A percentile compares a stretch with the other conserved stretches of the same genome.
Conservation (phyloP, 148 eudicot species). For the Arctostaphylos glauca region DNA sequence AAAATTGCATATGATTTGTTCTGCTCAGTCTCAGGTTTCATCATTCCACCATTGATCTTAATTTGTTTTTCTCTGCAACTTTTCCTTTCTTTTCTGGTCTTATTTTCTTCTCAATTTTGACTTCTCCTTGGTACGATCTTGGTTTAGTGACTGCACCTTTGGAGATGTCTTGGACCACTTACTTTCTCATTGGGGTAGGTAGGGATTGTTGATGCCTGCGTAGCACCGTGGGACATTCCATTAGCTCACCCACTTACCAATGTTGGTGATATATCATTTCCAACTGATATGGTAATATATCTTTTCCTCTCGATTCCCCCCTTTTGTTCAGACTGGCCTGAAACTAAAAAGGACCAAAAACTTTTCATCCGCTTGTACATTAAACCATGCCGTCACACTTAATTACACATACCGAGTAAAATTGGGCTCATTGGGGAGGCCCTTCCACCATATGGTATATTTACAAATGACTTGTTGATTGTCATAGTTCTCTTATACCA, state of each 20-base stretch:
- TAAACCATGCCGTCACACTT: not conserved
- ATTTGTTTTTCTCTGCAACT: not conserved
- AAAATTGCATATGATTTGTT: not conserved
- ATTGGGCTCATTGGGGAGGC: not conserved
- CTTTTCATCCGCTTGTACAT: not conserved
- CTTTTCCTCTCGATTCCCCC: not conserved
- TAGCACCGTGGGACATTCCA: not conserved
- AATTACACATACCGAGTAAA: not conserved
- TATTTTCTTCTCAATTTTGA: not conserved
- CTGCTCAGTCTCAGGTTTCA: not conserved
- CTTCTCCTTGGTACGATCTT: not conserved
- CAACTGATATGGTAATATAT: not conserved
- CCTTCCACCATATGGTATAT: slow-evolving; percentile 12
- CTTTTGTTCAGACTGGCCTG: not conserved
- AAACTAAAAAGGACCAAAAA: not conserved
- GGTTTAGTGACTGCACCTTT: not conserved
- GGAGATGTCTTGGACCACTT: not conserved
- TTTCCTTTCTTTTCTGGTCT: not conserved
- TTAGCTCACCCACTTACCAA: not conserved
- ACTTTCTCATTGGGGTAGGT: too few species aligned
- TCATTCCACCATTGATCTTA: not conserved
- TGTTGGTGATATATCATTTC: not conserved
- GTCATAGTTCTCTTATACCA: not conserved
- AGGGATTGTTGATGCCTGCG: too few species aligned
- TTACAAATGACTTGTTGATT: slow-evolving; percentile 21